A percentile compares a stretch with the other conserved stretches of the same genome.
phyloP scores from a whole-genome alignment of 2,329 filamentous ascomycete species.

The Colletotrichum sp. region DNA sequence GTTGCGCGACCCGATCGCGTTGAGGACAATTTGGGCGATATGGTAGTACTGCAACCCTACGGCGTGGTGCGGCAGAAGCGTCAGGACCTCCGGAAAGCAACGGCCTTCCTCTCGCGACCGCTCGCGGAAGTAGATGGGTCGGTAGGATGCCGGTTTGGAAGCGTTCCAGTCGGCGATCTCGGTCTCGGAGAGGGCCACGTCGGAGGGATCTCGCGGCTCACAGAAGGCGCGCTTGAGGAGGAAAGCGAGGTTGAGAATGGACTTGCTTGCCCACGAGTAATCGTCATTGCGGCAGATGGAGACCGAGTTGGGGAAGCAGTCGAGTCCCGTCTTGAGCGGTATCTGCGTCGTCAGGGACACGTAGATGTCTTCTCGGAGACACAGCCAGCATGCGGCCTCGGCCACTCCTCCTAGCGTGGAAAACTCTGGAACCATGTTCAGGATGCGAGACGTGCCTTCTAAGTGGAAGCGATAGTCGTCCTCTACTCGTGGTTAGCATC shows the following conservation, averaged over 20 bases:
- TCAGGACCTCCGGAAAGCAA: neutral
- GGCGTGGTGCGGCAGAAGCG: neutral
- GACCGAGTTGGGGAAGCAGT: neutral
- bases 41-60: neutral
- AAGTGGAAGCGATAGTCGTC: neutral
- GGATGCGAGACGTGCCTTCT: neutral
- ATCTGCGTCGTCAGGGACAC: neutral
- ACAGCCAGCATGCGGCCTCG: neutral
- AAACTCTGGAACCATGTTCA: neutral
- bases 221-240: neutral
- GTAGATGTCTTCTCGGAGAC: neutral
- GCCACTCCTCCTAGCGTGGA: neutral
- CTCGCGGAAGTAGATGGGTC: neutral
- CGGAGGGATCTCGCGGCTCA: neutral
- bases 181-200: neutral
- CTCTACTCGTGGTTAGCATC: neutral
- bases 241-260: neutral
- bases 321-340: neutral
- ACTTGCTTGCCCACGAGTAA: neutral
- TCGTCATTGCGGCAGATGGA: neutral
- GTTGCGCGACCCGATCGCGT: neutral
- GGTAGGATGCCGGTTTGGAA: neutral
- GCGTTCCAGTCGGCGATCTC: neutral
- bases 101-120: neutral
- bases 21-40: neutral